These are phyloP conservation scores for Kwoniella europaea DNA, from an alignment of 768 basidiomycete genomes.

Conservation along the genomic window DNA sequence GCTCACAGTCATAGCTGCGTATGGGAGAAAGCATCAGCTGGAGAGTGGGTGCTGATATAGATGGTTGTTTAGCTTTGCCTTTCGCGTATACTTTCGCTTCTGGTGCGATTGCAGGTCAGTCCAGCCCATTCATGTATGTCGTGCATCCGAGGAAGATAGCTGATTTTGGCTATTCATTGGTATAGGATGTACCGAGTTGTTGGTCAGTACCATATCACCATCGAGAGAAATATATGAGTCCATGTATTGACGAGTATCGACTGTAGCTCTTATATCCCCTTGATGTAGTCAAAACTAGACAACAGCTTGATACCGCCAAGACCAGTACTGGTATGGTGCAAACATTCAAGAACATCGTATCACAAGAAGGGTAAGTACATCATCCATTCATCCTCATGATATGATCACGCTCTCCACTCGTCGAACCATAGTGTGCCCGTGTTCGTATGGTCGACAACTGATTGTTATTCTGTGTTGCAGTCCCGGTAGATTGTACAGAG, in stretches of 20 bases:
- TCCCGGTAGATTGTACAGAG: constrained; percentile 74
- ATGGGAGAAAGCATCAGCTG: too few species aligned
- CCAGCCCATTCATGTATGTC: constrained; percentile 62
- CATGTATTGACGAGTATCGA: too few species aligned
- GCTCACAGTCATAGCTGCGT: too few species aligned
- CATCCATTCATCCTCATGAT: not conserved
- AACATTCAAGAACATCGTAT: constrained; percentile 79
- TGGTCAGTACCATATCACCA: constrained; percentile 67
- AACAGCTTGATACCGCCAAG: constrained; percentile 93
- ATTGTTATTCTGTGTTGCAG: not conserved
- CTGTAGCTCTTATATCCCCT: constrained; percentile 54
- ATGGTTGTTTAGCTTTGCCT: constrained; percentile 55
- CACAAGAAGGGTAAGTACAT: constrained; percentile 80
- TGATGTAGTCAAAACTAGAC: constrained; percentile 99
- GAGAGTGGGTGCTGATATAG: constrained; percentile 10
- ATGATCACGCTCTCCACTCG: too few species aligned
- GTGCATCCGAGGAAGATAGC: not conserved
- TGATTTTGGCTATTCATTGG: not conserved
- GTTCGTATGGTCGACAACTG: not conserved
- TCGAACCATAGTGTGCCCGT: too few species aligned
- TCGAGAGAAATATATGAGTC: too few species aligned
- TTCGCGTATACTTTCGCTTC: constrained; percentile 80
- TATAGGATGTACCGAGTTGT: constrained; percentile 59
- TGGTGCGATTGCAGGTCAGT: constrained; percentile 91
- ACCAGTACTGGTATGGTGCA: constrained; percentile 75